Conservation (phyloP, 2,329 filamentous ascomycete species). For the Fusarium sp. region DNA sequence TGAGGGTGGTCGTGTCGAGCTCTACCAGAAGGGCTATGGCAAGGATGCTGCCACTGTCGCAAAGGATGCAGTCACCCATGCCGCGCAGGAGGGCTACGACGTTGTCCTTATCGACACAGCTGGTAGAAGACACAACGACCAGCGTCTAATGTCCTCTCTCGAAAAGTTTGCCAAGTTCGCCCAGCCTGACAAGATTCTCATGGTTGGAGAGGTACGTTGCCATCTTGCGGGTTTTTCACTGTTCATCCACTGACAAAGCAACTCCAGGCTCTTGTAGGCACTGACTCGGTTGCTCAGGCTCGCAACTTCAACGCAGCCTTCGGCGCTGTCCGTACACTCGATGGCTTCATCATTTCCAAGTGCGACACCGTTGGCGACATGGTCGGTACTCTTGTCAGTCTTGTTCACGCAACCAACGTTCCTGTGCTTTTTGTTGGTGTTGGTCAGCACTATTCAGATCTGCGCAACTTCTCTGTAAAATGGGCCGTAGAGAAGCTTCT, state of each 20-base stretch:
- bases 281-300: slow-evolving; percentile 94
- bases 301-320: slow-evolving; percentile 96
- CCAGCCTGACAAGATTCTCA: slow-evolving; percentile 96
- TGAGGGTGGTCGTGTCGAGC: slow-evolving; percentile 86
- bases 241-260: slow-evolving; percentile 12
- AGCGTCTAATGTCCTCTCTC: slow-evolving; percentile 93
- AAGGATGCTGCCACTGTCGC: slow-evolving; percentile 97
- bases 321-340: slow-evolving; percentile 81
- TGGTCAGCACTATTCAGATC: slow-evolving; percentile 76
- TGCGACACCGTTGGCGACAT: slow-evolving; percentile 99
- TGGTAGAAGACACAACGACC: slow-evolving; percentile 93
- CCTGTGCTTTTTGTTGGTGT: slow-evolving; percentile 92
- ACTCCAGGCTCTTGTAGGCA: slow-evolving; percentile 84
- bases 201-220: slow-evolving; percentile 76
- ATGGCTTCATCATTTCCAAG: slow-evolving; percentile 98
- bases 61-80: slow-evolving; percentile 90
- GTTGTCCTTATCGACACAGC: slow-evolving; percentile 98
- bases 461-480: slow-evolving; percentile 76
- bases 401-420: slow-evolving; percentile 97
- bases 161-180: slow-evolving; percentile 99
- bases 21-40: slow-evolving; percentile 97
- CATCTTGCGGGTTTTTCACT: neutral
- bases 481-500: slow-evolving; percentile 78
- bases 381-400: slow-evolving; percentile 94
- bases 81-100: slow-evolving; percentile 81